phyloP scores from a whole-genome alignment of 352 stramenopile genomes.

The Phytophthora idaei region DNA sequence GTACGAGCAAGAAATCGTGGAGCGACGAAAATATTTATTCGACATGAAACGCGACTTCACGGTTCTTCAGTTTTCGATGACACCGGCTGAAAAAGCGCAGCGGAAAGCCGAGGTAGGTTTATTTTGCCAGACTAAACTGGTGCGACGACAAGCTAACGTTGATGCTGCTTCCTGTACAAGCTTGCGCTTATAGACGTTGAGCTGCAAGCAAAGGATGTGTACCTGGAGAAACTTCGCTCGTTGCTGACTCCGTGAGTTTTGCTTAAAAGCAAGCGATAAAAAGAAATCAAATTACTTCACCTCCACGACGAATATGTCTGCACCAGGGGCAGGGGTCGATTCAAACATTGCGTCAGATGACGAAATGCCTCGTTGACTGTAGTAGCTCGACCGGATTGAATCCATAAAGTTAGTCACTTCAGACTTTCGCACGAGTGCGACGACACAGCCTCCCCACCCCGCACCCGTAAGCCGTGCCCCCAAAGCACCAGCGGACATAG shows the following conservation, averaged over 20 bases:
- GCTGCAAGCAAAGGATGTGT: slow-evolving; percentile 70
- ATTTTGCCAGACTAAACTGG: not conserved
- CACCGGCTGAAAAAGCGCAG: slow-evolving; percentile 48
- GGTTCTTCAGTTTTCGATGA: slow-evolving; percentile 53
- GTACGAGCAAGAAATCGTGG: slow-evolving; percentile 64
- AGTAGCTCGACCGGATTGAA: slow-evolving; percentile 42
- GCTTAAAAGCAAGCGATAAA: too few species aligned
- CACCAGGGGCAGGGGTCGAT: slow-evolving; percentile 32
- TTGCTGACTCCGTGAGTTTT: slow-evolving; percentile 35
- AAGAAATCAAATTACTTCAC: not conserved
- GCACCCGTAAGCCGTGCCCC: slow-evolving; percentile 80
- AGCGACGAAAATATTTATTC: slow-evolving; percentile 39
- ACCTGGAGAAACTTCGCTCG: slow-evolving; percentile 60
- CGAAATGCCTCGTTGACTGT: slow-evolving; percentile 24
- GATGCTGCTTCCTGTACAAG: slow-evolving; percentile 29
- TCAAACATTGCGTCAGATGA: slow-evolving; percentile 39
- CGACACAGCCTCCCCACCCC: slow-evolving; percentile 84
- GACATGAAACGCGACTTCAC: slow-evolving; percentile 52
- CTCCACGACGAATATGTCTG: slow-evolving; percentile 35
- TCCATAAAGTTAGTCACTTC: slow-evolving; percentile 47
- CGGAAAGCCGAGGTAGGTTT: slow-evolving; percentile 61
- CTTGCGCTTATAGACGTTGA: slow-evolving; percentile 71
- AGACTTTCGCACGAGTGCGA: slow-evolving; percentile 56
- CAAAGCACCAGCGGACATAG: slow-evolving; percentile 50
- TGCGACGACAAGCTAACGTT: slow-evolving; percentile 1